These are phyloP conservation scores for Naganishia randhawae DNA, from an alignment of 768 basidiomycete species.

Conservation along the genomic window DNA sequence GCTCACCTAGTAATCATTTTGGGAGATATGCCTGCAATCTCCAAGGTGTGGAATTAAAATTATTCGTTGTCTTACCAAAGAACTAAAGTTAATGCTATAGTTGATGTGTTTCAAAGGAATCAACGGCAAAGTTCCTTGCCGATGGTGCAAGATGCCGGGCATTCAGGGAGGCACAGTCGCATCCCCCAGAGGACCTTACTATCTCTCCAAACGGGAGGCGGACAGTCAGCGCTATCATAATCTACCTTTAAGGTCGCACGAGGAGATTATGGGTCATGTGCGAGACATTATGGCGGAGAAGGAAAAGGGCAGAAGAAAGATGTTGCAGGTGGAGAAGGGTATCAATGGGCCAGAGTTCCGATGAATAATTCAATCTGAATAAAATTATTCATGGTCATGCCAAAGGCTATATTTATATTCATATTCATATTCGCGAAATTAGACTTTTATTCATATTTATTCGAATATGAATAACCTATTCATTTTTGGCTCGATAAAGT, in stretches of 20 bases:
- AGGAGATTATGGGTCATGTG: background rate
- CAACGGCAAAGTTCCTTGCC: background rate
- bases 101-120: background rate
- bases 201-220: background rate
- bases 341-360: background rate
- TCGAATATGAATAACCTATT: background rate
- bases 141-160: background rate
- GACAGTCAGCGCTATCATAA: background rate
- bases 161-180: background rate
- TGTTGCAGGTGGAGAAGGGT: background rate
- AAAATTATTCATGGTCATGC: background rate
- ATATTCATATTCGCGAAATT: background rate
- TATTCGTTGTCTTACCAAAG: background rate
- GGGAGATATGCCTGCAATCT: background rate
- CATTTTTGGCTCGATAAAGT: background rate
- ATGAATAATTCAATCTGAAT: background rate
- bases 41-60: background rate
- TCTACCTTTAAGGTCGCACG: background rate
- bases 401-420: background rate
- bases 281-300: background rate
- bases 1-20: background rate
- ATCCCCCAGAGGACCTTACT: background rate
- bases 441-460: constrained; percentile 1
- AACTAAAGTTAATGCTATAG: background rate
- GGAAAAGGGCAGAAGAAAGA: background rate